phyloP scores from a whole-genome alignment of 2,329 filamentous ascomycete genomes.

The Venturia nashicola region DNA sequence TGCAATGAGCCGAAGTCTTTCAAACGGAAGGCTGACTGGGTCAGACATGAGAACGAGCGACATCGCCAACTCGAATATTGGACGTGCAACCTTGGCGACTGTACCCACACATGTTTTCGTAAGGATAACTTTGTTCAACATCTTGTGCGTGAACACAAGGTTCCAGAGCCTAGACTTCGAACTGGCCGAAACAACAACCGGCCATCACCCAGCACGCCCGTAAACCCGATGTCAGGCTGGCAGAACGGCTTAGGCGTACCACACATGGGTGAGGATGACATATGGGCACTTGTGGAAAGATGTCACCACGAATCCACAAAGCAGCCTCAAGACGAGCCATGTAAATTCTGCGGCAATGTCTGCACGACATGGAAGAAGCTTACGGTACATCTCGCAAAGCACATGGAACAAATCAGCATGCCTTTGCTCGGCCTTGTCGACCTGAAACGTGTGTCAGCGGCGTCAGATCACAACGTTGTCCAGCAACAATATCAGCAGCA shows the following conservation, averaged over 20 bases:
- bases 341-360: constrained; percentile 72
- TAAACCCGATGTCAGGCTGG: neutral
- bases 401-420: constrained; percentile 86
- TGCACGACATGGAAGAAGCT: constrained; percentile 86
- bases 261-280: constrained; percentile 31
- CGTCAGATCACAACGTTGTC: constrained; percentile 23
- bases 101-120: constrained; percentile 69
- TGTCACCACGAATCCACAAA: constrained; percentile 60
- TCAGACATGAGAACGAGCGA: constrained; percentile 83
- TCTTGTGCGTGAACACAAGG: constrained; percentile 82
- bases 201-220: neutral
- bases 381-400: constrained; percentile 83
- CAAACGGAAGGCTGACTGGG: constrained; percentile 93
- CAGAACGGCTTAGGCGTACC: neutral
- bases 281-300: constrained; percentile 65
- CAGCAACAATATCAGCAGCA: neutral
- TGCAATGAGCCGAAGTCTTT: constrained; percentile 83
- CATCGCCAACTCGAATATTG: constrained; percentile 87
- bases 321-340: constrained; percentile 63
- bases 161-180: constrained; percentile 68
- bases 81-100: constrained; percentile 72
- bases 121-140: constrained; percentile 92
- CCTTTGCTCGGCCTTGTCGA: constrained; percentile 49
- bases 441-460: constrained; percentile 24
- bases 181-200: constrained; percentile 29